Conservation (phyloP, 768 basidiomycete species). For the Tylopilus sp. region DNA sequence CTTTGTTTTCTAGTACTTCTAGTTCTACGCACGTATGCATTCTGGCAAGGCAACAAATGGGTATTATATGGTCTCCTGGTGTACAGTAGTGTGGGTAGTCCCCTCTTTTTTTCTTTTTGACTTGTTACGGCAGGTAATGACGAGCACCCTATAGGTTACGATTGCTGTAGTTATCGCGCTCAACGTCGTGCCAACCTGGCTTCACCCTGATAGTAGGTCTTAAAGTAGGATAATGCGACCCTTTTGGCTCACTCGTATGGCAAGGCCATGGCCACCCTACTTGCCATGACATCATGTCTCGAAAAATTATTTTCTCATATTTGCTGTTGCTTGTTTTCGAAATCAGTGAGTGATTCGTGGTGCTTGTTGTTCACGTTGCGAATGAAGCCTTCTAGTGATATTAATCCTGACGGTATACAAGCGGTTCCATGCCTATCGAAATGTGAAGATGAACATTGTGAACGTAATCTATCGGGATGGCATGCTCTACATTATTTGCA, state of each 20-base stretch:
- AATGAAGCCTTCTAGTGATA: slow-evolving; percentile 1
- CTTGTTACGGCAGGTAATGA: background rate
- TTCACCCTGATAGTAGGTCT: slow-evolving; percentile 1
- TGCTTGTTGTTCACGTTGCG: background rate
- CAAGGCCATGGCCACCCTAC: background rate
- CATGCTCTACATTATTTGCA: slow-evolving; percentile 18
- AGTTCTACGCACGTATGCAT: slow-evolving; percentile 19
- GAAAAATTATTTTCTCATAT: slow-evolving; percentile 6
- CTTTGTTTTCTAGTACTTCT: slow-evolving; percentile 9
- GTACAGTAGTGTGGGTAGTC: slow-evolving; percentile 9
- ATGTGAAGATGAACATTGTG: slow-evolving; percentile 1
- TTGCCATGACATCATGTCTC: background rate
- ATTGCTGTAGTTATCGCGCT: background rate
- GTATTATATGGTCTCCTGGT: slow-evolving; percentile 10
- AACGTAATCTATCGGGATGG: slow-evolving; percentile 11
- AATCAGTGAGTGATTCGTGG: background rate
- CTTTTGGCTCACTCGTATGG: background rate
- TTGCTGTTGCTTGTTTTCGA: slow-evolving; percentile 11
- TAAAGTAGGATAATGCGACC: background rate
- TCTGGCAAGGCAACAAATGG: slow-evolving; percentile 13
- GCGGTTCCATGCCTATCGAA: slow-evolving; percentile 3
- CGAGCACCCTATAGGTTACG: background rate
- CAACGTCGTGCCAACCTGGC: background rate
- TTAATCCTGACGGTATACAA: slow-evolving; percentile 8
- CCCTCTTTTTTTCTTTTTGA: too few species aligned